Evolutionary conservation across 2,329 filamentous ascomycete genomes (phyloP), one percentile per base, ranked within the genome.

Genomic region (Ambrosiella xylebori): DNA sequence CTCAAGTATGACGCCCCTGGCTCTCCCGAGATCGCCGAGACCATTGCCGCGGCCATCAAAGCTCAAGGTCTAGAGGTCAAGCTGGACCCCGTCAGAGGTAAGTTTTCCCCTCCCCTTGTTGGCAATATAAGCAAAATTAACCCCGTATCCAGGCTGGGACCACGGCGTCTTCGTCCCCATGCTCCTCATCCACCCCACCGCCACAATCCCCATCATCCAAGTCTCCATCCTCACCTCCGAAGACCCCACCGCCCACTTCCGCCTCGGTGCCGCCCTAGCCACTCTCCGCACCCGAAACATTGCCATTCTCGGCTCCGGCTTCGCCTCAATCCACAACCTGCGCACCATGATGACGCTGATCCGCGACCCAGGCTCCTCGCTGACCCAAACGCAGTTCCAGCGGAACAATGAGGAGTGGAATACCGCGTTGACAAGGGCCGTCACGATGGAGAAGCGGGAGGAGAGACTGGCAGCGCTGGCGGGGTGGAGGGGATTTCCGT

Each of bases 111-210:
- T 55, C 13, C 9, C 13, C 36, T 39, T 11, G 2, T 19, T 13
- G 15, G 9, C 27, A 17, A 12, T 7, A 27, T 27, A 9, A 27
- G 9, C 13, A 12, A 9, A 35, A 38, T 9, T 50, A 9, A 39
- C 19, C 13, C 51, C 13, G 8, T 39, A 9, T 37, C 13, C 11
- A 56, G 69, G 74, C 59, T 81, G 78, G 78, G 78, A 81, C 64
- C 79, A 81, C 64, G 79, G 78, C 68, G 77, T 81, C 59, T 81
- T 81, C 65, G 67, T 81, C 35, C 78, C 78, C 6, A 70, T 81
- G 67, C 70, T 74, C 51, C 75, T 81, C 49, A 73, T 77, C 63
- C 67, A 75, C 58, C 78, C 79, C 17, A 63, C 68, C 47, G 78
- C 77, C 62, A 67, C 72, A 59, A 65, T 78, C 1, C 78, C 79